A percentile compares a stretch with the other conserved stretches of the same genome.
phyloP scores from a whole-genome alignment of 139 green algal genomes.

The Asterochloris sp. region DNA sequence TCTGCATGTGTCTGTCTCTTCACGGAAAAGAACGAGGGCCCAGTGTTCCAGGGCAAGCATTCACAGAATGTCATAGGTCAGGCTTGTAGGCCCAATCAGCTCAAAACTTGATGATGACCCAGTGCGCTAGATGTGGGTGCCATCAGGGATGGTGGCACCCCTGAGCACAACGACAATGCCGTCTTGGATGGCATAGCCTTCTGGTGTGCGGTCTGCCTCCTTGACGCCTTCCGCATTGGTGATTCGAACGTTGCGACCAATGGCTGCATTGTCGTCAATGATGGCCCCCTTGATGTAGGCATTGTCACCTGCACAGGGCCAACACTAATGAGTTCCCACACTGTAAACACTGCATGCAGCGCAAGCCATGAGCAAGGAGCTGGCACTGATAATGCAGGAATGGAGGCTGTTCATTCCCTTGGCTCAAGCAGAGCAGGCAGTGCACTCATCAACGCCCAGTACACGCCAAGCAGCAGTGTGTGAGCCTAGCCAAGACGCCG shows the following conservation, averaged over 20 bases:
- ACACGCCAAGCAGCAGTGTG: too few relatives aligned
- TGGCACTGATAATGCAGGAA: not conserved
- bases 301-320: slow-evolving; percentile 8
- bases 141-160: slow-evolving; percentile 57
- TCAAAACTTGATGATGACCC: not conserved
- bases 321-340: not conserved
- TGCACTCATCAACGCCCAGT: too few relatives aligned
- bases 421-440: not conserved
- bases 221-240: slow-evolving; percentile 64
- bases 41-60: too few relatives aligned
- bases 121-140: slow-evolving; percentile 48
- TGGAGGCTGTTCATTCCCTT: not conserved
- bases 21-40: too few relatives aligned
- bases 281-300: slow-evolving; percentile 44
- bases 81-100: not conserved
- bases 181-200: slow-evolving; percentile 71
- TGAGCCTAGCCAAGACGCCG: too few relatives aligned
- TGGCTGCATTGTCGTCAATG: slow-evolving; percentile 70
- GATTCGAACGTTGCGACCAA: slow-evolving; percentile 58
- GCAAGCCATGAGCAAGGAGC: not conserved
- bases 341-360: not conserved
- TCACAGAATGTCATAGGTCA: not conserved
- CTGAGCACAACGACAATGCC: slow-evolving; percentile 74
- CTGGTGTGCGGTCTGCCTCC: slow-evolving; percentile 50
- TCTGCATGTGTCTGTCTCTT: too few relatives aligned